Percentiles rank a stretch among this genome's conserved stretches.
These are phyloP conservation scores for Boletus sp. DNA, from an alignment of 768 basidiomycete species.

Conservation along the genomic window DNA sequence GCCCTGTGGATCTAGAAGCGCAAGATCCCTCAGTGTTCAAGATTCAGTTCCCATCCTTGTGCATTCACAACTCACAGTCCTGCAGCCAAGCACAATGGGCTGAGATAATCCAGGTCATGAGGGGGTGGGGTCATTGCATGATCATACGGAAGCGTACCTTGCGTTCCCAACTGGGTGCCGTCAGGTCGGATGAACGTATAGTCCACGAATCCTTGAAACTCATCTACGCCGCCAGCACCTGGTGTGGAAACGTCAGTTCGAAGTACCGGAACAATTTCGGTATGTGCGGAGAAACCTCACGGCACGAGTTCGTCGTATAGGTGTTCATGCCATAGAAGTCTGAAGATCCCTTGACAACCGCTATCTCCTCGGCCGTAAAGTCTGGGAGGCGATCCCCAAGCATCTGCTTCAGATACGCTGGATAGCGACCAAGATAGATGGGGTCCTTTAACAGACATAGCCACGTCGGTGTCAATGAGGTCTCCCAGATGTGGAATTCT, in stretches of 20 bases:
- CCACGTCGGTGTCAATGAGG: neutral
- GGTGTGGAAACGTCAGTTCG: neutral
- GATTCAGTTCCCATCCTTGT: neutral
- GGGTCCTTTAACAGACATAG: conserved; percentile 44
- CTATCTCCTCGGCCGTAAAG: conserved; percentile 55
- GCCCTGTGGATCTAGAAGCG: conserved; percentile 53
- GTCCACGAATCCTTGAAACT: conserved; percentile 60
- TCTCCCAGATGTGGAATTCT: neutral
- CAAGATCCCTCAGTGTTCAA: neutral
- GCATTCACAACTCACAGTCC: conserved; percentile 45
- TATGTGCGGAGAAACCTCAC: conserved; percentile 16
- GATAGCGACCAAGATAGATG: conserved; percentile 62
- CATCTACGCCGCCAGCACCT: conserved; percentile 61
- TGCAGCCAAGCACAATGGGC: conserved; percentile 68
- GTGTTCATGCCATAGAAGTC: conserved; percentile 36
- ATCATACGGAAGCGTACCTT: conserved; percentile 39
- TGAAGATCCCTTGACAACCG: conserved; percentile 59
- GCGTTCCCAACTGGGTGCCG: conserved; percentile 60
- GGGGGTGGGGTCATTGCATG: neutral
- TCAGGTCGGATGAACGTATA: conserved; percentile 64
- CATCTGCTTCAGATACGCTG: conserved; percentile 19
- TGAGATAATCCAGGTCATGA: conserved; percentile 15
- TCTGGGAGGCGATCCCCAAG: conserved; percentile 47
- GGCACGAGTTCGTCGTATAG: no score
- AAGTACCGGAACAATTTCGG: neutral